Conservation (phyloP, 2,329 filamentous ascomycete species). For the Pseudogymnoascus sp. region DNA sequence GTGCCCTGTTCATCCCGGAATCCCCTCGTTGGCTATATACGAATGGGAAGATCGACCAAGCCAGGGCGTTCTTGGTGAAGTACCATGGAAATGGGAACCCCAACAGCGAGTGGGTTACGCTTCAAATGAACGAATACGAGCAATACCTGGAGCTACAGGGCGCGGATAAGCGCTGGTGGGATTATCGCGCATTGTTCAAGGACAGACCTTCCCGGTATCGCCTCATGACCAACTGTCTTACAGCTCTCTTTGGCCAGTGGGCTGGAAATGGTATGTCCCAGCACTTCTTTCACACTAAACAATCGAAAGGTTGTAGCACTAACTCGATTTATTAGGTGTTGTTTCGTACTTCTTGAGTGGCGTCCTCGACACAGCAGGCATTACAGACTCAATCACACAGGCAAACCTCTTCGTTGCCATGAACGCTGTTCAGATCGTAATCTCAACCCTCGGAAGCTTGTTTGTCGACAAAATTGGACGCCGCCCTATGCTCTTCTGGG, state of each 20-base stretch:
- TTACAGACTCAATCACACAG: conserved; percentile 37
- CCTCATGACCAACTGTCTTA: conserved; percentile 43
- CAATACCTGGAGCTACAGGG: conserved; percentile 40
- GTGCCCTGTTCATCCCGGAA: conserved; percentile 24
- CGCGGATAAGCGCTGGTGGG: conserved; percentile 48
- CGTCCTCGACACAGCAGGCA: conserved; percentile 43
- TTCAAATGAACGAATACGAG: conserved; percentile 40
- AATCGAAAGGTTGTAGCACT: neutral
- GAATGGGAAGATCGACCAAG: conserved; percentile 31
- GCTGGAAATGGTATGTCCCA: conserved; percentile 19
- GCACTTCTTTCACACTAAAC: neutral
- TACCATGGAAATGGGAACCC: conserved; percentile 45
- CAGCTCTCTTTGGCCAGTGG: conserved; percentile 25
- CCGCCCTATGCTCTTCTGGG: conserved; percentile 45
- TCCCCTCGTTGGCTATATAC: conserved; percentile 33
- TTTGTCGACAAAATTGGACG: conserved; percentile 51
- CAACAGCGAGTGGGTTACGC: conserved; percentile 41
- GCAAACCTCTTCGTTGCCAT: conserved; percentile 48
- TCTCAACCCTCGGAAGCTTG: conserved; percentile 45
- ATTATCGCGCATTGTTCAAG: conserved; percentile 45
- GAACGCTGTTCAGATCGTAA: conserved; percentile 45
- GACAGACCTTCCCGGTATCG: conserved; percentile 40
- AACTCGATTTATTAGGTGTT: conserved; percentile 16
- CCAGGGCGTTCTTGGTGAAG: conserved; percentile 34
- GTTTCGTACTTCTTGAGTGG: conserved; percentile 45